Base-by-base conservation (phyloP, 1,139 yeast genomes). In the Suhomyces yuchorum region DNA sequence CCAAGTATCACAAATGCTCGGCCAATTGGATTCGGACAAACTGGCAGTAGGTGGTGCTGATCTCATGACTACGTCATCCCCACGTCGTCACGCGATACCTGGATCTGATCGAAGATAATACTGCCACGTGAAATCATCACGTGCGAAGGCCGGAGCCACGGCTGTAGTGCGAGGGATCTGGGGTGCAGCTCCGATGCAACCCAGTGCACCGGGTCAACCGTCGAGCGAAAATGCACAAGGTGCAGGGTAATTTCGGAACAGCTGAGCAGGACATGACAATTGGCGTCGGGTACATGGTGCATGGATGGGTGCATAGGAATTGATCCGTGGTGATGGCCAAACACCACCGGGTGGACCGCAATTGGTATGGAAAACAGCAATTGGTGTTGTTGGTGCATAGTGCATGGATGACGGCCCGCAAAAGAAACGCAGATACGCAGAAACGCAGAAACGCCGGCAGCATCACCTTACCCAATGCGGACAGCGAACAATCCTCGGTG, bases 1-100 rank as follows among this genome's bases (percentile, higher is more conserved):
- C 32, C 15, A 28, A n/a, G 32, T n/a, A 28, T 7, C 15, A 28
- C 32, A 28, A 28, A 28, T 12, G 26, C 26, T 12, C 11, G 26
- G 8, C 26, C 26, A 23, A 23, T 23, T 23, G 26, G 26, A 4
- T 3, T 23, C 26, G 4, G 11, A 9, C 26, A 23, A 23, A 23
- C 26, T 23, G 26, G 26, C 26, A 23, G 20, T 14, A 7, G 40
- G 32, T 14, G 30, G 14, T 24, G 40, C 14, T 32, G 35, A 42
- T 42, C 44, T 34, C 37, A 38, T 43, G 46, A 43, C 46, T 43
- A 40, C 41, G 41, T 43, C 42, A 43, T 43, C 46, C 46, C 46
- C 46, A 43, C 46, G 46, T 32, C 30, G 46, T 43, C 46, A 43
- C 46, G 42, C 46, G 46, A 43, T 32, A 28, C 37, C 23, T 30